These are phyloP conservation scores for Pythium myriotylum DNA, from an alignment of 352 stramenopile species.

Conservation along the genomic window DNA sequence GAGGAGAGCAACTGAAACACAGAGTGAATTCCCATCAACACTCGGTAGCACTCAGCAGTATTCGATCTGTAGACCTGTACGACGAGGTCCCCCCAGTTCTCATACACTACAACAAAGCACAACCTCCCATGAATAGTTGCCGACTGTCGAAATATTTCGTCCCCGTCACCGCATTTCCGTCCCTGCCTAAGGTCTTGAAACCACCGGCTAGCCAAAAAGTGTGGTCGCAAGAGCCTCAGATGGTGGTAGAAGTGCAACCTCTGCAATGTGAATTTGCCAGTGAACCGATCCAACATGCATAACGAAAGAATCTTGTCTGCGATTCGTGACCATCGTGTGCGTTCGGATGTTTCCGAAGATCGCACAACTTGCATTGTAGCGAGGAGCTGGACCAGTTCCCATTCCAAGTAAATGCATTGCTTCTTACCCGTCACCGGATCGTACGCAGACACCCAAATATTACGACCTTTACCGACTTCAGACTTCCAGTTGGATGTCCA, in stretches of 20 bases:
- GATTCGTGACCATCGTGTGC: slow-evolving; percentile 24
- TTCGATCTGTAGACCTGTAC: slow-evolving; percentile 57
- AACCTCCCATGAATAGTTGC: slow-evolving; percentile 44
- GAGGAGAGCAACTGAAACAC: slow-evolving; percentile 38
- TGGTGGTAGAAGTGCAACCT: slow-evolving; percentile 77
- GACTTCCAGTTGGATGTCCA: no score
- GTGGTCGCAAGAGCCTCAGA: slow-evolving; percentile 48
- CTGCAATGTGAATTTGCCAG: slow-evolving; percentile 60
- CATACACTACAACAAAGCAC: slow-evolving; percentile 59
- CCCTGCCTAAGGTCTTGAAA: slow-evolving; percentile 58
- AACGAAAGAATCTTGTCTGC: slow-evolving; percentile 54
- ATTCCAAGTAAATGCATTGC: slow-evolving; percentile 72
- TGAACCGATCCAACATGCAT: slow-evolving; percentile 76
- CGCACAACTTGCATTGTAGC: slow-evolving; percentile 14
- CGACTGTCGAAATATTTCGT: slow-evolving; percentile 71
- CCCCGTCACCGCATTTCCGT: slow-evolving; percentile 66
- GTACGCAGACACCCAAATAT: slow-evolving; percentile 64
- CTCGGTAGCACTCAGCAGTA: slow-evolving; percentile 33
- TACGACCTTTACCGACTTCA: slow-evolving; percentile 7
- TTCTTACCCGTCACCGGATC: slow-evolving; percentile 36
- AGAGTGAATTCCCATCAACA: slow-evolving; percentile 37
- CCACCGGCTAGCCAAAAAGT: slow-evolving; percentile 59
- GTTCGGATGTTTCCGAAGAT: slow-evolving; percentile 12
- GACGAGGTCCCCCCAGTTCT: slow-evolving; percentile 80
- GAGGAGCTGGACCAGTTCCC: slow-evolving; percentile 65